These are phyloP conservation scores for Trichomonascaceae sp. DNA, from an alignment of 1,139 yeast species.

Conservation along the genomic window DNA sequence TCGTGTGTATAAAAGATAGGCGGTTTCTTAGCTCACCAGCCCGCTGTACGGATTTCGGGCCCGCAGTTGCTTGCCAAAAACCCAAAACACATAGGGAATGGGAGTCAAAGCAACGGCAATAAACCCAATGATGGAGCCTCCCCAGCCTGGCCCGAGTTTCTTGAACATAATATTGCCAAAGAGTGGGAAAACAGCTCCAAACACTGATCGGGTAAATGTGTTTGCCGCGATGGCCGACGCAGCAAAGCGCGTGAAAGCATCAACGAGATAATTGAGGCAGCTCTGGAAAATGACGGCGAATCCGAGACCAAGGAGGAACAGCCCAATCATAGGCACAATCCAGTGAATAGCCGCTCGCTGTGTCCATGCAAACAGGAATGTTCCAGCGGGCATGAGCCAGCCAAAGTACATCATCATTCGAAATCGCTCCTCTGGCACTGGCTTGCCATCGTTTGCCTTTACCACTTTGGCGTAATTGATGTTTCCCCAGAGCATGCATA, in stretches of 20 bases:
- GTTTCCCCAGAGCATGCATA: conserved; percentile 27
- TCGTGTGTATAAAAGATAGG: no score
- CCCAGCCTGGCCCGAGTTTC: conserved; percentile 50
- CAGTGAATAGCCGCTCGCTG: conserved; percentile 46
- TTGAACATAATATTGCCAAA: conserved; percentile 49
- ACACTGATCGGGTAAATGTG: conserved; percentile 50
- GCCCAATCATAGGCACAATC: conserved; percentile 61
- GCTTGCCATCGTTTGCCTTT: conserved; percentile 26
- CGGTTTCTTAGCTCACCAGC: conserved; percentile 19
- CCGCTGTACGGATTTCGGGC: conserved; percentile 36
- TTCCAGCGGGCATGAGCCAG: conserved; percentile 48
- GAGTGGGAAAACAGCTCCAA: conserved; percentile 69
- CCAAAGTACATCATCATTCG: conserved; percentile 35
- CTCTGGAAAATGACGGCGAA: conserved; percentile 46
- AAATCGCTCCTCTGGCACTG: conserved; percentile 49
- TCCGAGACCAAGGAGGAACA: conserved; percentile 50
- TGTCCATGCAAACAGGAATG: conserved; percentile 74
- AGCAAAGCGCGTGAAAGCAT: conserved; percentile 47
- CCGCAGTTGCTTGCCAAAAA: conserved; percentile 45
- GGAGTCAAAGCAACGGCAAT: conserved; percentile 45
- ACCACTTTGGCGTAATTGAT: conserved; percentile 25
- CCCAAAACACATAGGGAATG: conserved; percentile 49
- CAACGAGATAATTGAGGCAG: conserved; percentile 47
- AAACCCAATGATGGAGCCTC: conserved; percentile 43
- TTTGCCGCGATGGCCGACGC: conserved; percentile 80